A percentile compares a stretch with the other conserved stretches of the same genome.
These are phyloP conservation scores for Calcarisporium arbuscula DNA, from an alignment of 2,329 filamentous ascomycete genomes.

Conservation along the genomic window DNA sequence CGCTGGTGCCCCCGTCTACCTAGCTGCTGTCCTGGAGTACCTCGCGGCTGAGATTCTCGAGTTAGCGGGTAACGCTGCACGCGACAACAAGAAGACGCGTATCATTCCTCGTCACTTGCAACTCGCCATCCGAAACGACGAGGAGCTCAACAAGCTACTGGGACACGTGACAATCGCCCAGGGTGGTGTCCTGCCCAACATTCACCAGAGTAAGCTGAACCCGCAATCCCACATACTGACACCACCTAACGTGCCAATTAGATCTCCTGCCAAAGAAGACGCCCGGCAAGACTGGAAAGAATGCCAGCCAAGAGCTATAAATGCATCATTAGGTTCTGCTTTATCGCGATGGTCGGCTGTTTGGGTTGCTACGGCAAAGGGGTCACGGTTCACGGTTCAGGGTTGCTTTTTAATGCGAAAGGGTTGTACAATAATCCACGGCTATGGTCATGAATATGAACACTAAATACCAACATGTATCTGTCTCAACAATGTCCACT, in stretches of 20 bases:
- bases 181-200: conserved; percentile 95
- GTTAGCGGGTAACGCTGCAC: conserved; percentile 95
- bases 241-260: conserved; percentile 39
- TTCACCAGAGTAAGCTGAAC: conserved; percentile 77
- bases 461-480: no score
- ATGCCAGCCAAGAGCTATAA: conserved; percentile 91
- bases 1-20: conserved; percentile 95
- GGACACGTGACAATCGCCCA: conserved; percentile 96
- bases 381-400: conserved; percentile 73
- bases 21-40: conserved; percentile 96
- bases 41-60: conserved; percentile 98
- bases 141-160: conserved; percentile 98
- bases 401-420: conserved; percentile 50
- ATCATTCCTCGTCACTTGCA: conserved; percentile 99
- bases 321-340: conserved; percentile 40
- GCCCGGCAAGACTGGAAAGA: conserved; percentile 86
- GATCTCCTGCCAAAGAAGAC: conserved; percentile 99
- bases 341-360: conserved; percentile 51
- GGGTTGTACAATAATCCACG: conserved; percentile 71
- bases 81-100: conserved; percentile 99
- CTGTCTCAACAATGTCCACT: conserved; percentile 1
- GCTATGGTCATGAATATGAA: conserved; percentile 61
- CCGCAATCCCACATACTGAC: not conserved
- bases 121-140: conserved; percentile 98
- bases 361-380: conserved; percentile 77